Evolutionary conservation across 352 stramenopile genomes (phyloP), one percentile per base, ranked within the genome.

Genomic region (Plasmopara viticola): DNA sequence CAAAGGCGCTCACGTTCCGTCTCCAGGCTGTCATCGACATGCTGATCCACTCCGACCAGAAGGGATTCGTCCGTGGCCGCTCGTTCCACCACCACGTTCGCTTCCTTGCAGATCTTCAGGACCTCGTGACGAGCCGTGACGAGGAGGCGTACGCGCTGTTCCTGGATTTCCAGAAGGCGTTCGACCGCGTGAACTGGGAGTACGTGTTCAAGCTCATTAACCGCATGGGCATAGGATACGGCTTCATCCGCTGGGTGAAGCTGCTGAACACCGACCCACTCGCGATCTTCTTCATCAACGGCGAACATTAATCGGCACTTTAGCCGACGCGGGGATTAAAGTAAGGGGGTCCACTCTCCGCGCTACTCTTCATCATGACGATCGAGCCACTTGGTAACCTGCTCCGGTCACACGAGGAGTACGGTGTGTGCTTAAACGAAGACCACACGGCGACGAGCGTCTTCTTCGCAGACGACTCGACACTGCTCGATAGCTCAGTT

Each of bases 81-180:
- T 41, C 35, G 35, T n/a, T 41, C 12, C 35, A 41, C 14, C 35
- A 41, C 35, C 35, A 41, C 35, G 35, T 41, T 6, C 39, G 39
- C 6, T 7, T 41, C 14, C 12, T 41, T 41, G 35, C 35, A 17
- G 12, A 41, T 15, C 12, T 41, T 17, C 35, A 41, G 14, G 35
- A 14, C 35, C 35, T 41, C 14, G 35, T 17, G 14, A 41, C 35
- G 14, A n/a, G 6, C 14, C 35, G 9, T 12, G 35, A 41, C 6
- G 35, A n/a, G n/a, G n/a, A n/a, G n/a, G n/a, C n/a, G n/a, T n/a
- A n/a, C n/a, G n/a, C n/a, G n/a, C n/a, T n/a, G n/a, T n/a, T n/a
- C n/a, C n/a, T n/a, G n/a, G n/a, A n/a, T n/a, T n/a, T n/a, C n/a
- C n/a, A n/a, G n/a, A 41, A 41, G 35, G 35, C 35, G 9, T 41